These are phyloP conservation scores for Colletotrichum shisoi DNA, from an alignment of 2,329 filamentous ascomycete species.

Conservation along the genomic window DNA sequence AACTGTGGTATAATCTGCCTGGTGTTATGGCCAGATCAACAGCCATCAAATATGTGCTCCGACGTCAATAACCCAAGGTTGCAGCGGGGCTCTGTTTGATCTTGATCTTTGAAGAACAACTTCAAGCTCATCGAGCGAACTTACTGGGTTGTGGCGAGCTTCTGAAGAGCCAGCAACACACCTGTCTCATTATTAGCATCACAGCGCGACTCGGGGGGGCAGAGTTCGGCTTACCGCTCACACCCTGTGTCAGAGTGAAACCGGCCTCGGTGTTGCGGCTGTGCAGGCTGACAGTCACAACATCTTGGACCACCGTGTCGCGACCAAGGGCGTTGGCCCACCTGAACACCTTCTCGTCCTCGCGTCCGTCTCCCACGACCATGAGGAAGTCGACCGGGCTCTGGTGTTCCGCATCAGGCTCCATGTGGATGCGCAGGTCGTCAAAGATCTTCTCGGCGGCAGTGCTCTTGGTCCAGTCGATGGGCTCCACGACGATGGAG, in stretches of 20 bases:
- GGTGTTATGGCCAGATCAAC: conserved; percentile 34
- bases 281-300: conserved; percentile 86
- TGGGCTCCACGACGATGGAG: conserved; percentile 82
- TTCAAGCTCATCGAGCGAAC: not conserved
- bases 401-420: conserved; percentile 46
- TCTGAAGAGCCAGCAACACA: conserved; percentile 55
- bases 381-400: conserved; percentile 81
- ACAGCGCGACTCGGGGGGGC: too few relatives aligned
- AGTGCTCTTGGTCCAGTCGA: conserved; percentile 86
- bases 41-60: conserved; percentile 28
- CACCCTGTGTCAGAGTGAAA: conserved; percentile 86
- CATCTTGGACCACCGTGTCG: conserved; percentile 67
- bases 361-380: conserved; percentile 87
- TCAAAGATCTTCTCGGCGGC: conserved; percentile 79
- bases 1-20: conserved; percentile 35
- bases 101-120: not conserved
- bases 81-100: not conserved
- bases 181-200: conserved; percentile 43
- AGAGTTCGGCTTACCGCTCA: conserved; percentile 73
- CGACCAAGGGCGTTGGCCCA: conserved; percentile 84
- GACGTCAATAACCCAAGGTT: not conserved
- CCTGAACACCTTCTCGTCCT: conserved; percentile 91
- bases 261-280: conserved; percentile 87
- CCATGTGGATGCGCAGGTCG: conserved; percentile 56
- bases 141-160: conserved; percentile 46